Percentiles rank a stretch among this genome's conserved stretches.
Conservation (phyloP, 805 yeast genomes). For the Saccharomycopsis vini region DNA sequence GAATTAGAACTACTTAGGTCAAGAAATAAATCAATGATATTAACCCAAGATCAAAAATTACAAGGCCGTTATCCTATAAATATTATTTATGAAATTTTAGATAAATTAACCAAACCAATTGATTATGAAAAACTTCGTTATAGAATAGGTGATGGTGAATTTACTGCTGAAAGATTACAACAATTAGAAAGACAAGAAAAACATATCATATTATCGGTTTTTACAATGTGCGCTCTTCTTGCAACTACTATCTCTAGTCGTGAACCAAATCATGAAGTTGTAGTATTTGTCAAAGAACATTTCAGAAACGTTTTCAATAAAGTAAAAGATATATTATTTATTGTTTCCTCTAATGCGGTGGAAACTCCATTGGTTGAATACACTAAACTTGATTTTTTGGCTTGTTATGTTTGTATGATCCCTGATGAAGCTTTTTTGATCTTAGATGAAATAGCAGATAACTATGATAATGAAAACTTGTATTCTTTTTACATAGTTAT, state of each 20-base stretch:
- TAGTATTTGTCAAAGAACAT: conserved; percentile 7
- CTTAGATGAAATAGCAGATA: neutral
- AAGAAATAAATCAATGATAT: too few species aligned
- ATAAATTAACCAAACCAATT: neutral
- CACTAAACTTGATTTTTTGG: conserved; percentile 8
- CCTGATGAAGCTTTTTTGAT: conserved; percentile 7
- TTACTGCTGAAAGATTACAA: neutral
- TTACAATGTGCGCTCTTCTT: conserved; percentile 2
- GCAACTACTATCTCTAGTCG: neutral
- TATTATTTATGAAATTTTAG: conserved; percentile 5
- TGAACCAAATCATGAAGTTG: conserved; percentile 7
- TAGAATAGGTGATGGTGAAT: too few species aligned
- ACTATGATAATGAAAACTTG: neutral
- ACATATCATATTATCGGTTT: conserved; percentile 8
- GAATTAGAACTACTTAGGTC: too few species aligned
- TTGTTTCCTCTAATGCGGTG: neutral
- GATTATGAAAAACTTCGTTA: too few species aligned
- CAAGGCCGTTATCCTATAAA: neutral
- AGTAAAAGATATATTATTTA: conserved; percentile 2
- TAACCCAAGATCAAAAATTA: neutral
- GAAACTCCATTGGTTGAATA: conserved; percentile 12
- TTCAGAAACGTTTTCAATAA: conserved; percentile 4
- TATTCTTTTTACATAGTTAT: conserved; percentile 8
- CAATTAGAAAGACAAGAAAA: conserved; percentile 5
- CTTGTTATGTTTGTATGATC: neutral